Evolutionary conservation across 257 asterid species (phyloP).

Genomic region (Coffea canephora): DNA sequence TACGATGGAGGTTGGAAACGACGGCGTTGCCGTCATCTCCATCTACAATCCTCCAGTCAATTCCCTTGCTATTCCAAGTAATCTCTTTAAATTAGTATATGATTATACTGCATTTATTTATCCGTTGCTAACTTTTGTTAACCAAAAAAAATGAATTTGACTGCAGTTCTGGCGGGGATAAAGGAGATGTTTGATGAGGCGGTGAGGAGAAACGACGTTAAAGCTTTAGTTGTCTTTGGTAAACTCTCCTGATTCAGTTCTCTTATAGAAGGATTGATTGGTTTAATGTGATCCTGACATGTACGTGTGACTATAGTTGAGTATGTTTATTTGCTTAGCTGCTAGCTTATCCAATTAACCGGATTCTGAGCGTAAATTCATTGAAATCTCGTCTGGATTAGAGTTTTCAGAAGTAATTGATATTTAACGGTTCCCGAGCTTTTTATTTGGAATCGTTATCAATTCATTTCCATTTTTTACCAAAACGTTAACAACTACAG

Average conservation of each 20-base stretch:
- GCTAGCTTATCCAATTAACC: background rate
- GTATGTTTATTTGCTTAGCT: background rate
- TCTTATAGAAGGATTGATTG: background rate
- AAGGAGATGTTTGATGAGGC: slow-evolving; percentile 65
- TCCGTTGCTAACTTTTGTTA: no score
- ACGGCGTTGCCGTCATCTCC: slow-evolving; percentile 83
- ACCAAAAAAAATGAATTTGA: background rate
- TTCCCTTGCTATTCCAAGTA: slow-evolving; percentile 73
- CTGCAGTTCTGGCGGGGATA: slow-evolving; percentile 67
- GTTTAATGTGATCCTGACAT: background rate
- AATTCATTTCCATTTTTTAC: background rate
- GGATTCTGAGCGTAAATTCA: background rate
- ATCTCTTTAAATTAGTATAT: background rate
- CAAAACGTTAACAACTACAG: background rate
- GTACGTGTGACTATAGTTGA: background rate
- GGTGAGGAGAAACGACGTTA: slow-evolving; percentile 67
- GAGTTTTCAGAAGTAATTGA: background rate
- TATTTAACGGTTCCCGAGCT: background rate
- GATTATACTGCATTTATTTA: no score
- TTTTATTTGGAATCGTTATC: no score
- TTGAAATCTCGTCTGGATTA: background rate
- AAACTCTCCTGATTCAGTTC: slow-evolving; percentile 15
- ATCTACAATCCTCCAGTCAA: slow-evolving; percentile 85
- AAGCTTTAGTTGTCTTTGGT: slow-evolving; percentile 84
- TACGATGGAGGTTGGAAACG: slow-evolving; percentile 83